Conservation (phyloP, 225 moss, liverwort and hornwort species). For the Physcomitrium patens region DNA sequence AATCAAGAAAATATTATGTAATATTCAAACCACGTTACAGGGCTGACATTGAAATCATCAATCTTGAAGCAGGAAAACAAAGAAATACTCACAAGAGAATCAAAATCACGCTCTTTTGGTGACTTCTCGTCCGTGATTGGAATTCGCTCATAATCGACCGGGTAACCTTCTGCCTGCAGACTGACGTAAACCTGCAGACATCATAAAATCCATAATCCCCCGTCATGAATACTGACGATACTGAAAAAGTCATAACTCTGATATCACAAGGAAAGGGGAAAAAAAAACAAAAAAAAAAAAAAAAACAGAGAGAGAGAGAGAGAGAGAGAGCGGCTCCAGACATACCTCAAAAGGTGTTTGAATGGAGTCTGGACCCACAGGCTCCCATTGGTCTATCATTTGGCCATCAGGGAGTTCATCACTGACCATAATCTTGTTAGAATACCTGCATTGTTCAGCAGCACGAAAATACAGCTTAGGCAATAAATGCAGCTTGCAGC, state of each 20-base stretch:
- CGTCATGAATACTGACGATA: not conserved
- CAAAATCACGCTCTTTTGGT: slow-evolving; percentile 98
- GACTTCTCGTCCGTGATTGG: slow-evolving; percentile 99
- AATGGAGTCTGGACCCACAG: slow-evolving; percentile 83
- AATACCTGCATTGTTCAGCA: slow-evolving; percentile 58
- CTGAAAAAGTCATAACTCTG: slow-evolving; percentile 8
- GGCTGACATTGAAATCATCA: not conserved
- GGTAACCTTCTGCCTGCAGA: slow-evolving; percentile 91
- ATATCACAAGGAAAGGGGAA: not conserved
- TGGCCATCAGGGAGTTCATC: slow-evolving; percentile 99
- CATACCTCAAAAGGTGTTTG: slow-evolving; percentile 91
- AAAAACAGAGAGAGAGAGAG: too few relatives aligned
- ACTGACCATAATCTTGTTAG: slow-evolving; percentile 96
- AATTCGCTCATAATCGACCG: slow-evolving; percentile 95
- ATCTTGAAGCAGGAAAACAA: slow-evolving; percentile 4
- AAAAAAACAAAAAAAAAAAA: too few relatives aligned
- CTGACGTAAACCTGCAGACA: slow-evolving; percentile 89
- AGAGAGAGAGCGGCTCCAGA: not conserved
- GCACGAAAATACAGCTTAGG: slow-evolving; percentile 15
- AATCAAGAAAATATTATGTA: slow-evolving; percentile 23
- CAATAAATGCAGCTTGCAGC: not conserved
- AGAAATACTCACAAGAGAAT: slow-evolving; percentile 69
- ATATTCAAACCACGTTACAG: slow-evolving; percentile 23
- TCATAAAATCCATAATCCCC: slow-evolving; percentile 36
- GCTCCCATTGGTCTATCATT: slow-evolving; percentile 99